Evolutionary conservation across 1,284 basidiomycete genomes (phyloP).

Genomic region (Malassezia dermatis): DNA sequence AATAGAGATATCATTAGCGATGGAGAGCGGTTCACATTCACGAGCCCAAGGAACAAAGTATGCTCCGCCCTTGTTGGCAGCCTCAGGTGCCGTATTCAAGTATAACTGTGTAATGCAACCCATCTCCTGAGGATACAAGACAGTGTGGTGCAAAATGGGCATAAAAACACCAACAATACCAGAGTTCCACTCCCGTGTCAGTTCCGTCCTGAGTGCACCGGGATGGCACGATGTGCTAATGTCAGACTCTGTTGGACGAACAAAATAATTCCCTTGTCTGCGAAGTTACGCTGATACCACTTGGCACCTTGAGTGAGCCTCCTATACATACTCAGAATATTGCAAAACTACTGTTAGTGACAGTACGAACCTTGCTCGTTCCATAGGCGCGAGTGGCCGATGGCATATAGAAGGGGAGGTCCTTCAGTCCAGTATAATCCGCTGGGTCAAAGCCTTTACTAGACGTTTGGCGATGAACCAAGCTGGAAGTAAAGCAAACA

Average conservation of each 20-base stretch:
- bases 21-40: constrained; percentile 15
- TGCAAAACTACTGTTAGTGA: constrained; percentile 4
- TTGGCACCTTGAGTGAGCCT: background rate
- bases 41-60: constrained; percentile 29
- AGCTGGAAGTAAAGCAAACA: constrained; percentile 24
- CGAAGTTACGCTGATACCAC: constrained; percentile 7
- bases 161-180: background rate
- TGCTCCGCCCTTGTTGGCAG: constrained; percentile 15
- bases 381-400: constrained; percentile 24
- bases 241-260: background rate
- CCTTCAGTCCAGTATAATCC: background rate
- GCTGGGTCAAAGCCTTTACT: constrained; percentile 11
- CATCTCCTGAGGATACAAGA: constrained; percentile 16
- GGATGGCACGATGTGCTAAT: constrained; percentile 20
- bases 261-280: constrained; percentile 18
- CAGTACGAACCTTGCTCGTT: constrained; percentile 21
- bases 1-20: constrained; percentile 10
- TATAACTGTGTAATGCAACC: constrained; percentile 32
- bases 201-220: constrained; percentile 18
- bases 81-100: constrained; percentile 18
- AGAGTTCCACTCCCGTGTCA: constrained; percentile 8
- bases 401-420: background rate
- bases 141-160: background rate
- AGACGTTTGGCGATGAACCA: constrained; percentile 16
- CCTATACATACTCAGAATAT: constrained; percentile 2